Evolutionary conservation across 2,329 filamentous ascomycete species (phyloP).

Genomic region (Phyllosticta capitalensis): DNA sequence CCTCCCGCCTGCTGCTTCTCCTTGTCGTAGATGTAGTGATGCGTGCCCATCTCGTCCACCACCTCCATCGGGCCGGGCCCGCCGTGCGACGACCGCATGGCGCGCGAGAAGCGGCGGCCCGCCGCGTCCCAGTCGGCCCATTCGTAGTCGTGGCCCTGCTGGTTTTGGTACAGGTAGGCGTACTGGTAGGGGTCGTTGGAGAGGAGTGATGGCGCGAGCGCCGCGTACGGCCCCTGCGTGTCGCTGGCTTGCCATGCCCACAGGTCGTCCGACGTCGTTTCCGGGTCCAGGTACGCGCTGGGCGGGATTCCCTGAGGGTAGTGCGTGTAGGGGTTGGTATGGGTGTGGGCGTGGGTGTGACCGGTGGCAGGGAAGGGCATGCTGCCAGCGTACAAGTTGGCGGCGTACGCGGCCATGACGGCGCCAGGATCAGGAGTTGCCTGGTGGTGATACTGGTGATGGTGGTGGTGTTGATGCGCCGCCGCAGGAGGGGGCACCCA

Average conservation of each 20-base stretch:
- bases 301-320: neutral
- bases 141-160: neutral
- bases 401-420: neutral
- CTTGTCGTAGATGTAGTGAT: neutral
- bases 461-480: neutral
- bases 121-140: neutral
- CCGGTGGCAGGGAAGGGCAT: neutral
- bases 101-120: neutral
- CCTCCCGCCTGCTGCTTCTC: neutral
- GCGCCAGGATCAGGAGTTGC: neutral
- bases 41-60: neutral
- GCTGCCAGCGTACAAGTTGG: neutral
- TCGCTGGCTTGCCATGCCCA: slow-evolving; percentile 3
- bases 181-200: neutral
- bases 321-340: neutral
- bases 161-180: neutral
- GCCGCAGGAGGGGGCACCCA: neutral
- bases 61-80: neutral
- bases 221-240: neutral
- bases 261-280: slow-evolving; percentile 6
- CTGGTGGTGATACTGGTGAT: neutral
- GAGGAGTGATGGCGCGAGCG: neutral
- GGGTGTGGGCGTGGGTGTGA: neutral
- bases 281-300: neutral
- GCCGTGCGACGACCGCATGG: neutral